These are phyloP conservation scores for Cymbidium sinense DNA, from an alignment of 106 monocot genomes.

Conservation along the genomic window DNA sequence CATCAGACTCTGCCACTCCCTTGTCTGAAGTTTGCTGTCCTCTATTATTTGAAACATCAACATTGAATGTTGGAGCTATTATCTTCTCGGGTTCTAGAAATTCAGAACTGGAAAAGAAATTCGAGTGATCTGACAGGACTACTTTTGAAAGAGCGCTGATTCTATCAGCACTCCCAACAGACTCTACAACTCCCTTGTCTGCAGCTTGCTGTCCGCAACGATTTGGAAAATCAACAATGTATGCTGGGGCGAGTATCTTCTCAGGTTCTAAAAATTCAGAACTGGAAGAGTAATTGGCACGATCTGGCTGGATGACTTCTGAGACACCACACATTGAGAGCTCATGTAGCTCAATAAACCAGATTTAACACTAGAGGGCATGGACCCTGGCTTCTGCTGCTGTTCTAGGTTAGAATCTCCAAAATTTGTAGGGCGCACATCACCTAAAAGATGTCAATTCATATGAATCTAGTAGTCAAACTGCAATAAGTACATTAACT, in stretches of 20 bases:
- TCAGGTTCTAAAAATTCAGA: slow-evolving; percentile 82
- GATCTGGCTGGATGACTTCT: slow-evolving; percentile 20
- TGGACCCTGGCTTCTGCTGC: slow-evolving; percentile 15
- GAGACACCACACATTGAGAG: slow-evolving; percentile 7
- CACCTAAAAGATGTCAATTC: slow-evolving; percentile 15
- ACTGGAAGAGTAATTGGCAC: slow-evolving; percentile 26
- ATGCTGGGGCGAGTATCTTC: slow-evolving; percentile 51
- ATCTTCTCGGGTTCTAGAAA: slow-evolving; percentile 87
- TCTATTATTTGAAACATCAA: slow-evolving; percentile 32
- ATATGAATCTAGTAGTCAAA: background rate
- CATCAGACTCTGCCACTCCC: slow-evolving; percentile 49
- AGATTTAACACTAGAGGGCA: background rate
- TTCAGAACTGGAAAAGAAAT: slow-evolving; percentile 29
- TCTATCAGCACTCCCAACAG: slow-evolving; percentile 66
- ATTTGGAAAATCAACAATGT: slow-evolving; percentile 24
- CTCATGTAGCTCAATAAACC: slow-evolving; percentile 10
- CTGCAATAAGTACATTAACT: background rate
- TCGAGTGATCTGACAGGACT: no score
- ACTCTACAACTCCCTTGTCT: slow-evolving; percentile 50
- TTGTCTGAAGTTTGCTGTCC: slow-evolving; percentile 60
- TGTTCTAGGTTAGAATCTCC: slow-evolving; percentile 6
- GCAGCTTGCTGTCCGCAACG: slow-evolving; percentile 47
- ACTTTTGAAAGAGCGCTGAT: slow-evolving; percentile 15
- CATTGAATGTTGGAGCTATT: slow-evolving; percentile 10
- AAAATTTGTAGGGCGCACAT: background rate